Evolutionary conservation across 495 filamentous ascomycete genomes (phyloP).

Genomic region (Aspergillus ellipticus): DNA sequence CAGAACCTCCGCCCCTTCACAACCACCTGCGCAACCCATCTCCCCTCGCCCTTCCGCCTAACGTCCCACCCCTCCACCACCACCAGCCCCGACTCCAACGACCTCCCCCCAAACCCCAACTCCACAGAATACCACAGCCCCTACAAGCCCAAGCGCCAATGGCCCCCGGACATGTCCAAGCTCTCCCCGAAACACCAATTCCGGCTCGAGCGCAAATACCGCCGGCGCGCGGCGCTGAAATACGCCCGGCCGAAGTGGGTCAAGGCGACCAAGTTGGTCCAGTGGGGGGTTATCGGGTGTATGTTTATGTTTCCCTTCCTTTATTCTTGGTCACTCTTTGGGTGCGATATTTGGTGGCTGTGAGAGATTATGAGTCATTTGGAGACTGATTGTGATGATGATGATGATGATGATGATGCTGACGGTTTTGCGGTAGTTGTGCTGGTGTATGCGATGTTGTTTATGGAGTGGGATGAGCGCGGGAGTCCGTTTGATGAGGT

Average conservation of each 20-base stretch:
- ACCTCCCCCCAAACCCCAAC: background rate
- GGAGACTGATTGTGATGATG: no score
- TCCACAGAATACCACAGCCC: slow-evolving; percentile 42
- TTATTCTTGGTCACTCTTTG: slow-evolving; percentile 34
- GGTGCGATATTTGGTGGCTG: slow-evolving; percentile 43
- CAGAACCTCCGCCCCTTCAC: slow-evolving; percentile 12
- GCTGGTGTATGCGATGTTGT: slow-evolving; percentile 67
- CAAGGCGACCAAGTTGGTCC: slow-evolving; percentile 65
- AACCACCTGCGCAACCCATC: slow-evolving; percentile 12
- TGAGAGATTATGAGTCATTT: background rate
- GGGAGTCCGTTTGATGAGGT: slow-evolving; percentile 59
- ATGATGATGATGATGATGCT: background rate
- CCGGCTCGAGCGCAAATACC: slow-evolving; percentile 60
- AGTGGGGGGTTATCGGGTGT: slow-evolving; percentile 66
- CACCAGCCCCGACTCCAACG: background rate
- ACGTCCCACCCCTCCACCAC: slow-evolving; percentile 15
- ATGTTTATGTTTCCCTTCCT: slow-evolving; percentile 20
- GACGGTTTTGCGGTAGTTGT: slow-evolving; percentile 51
- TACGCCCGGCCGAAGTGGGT: slow-evolving; percentile 71
- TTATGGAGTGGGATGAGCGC: slow-evolving; percentile 69
- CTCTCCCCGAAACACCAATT: slow-evolving; percentile 82
- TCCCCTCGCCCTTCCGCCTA: slow-evolving; percentile 38
- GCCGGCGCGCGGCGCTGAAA: slow-evolving; percentile 65
- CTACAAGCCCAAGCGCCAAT: slow-evolving; percentile 78
- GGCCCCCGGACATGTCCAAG: slow-evolving; percentile 89